A percentile compares a stretch with the other conserved stretches of the same genome.
phyloP scores from a whole-genome alignment of 371 early-diverging fungal genomes.

The Saksenaea vasiformis region DNA sequence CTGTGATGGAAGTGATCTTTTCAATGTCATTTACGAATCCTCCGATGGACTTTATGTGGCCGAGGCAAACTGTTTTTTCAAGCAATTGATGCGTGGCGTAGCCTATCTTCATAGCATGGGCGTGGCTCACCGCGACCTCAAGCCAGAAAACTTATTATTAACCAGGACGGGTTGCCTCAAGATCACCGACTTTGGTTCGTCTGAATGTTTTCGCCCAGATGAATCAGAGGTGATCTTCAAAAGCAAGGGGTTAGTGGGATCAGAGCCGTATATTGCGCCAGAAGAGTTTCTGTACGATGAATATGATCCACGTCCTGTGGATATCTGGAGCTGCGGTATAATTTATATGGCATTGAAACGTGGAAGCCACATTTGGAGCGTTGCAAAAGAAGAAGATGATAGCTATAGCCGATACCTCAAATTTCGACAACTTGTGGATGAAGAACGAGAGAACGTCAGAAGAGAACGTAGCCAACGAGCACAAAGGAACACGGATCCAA shows the following conservation, averaged over 20 bases:
- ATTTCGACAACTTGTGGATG: conserved; percentile 40
- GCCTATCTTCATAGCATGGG: conserved; percentile 56
- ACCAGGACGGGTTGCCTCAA: conserved; percentile 80
- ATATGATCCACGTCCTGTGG: conserved; percentile 42
- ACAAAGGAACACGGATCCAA: conserved; percentile 14
- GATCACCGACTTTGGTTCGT: conserved; percentile 85
- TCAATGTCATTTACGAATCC: conserved; percentile 51
- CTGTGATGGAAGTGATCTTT: conserved; percentile 68
- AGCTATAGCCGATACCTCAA: conserved; percentile 37
- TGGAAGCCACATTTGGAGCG: conserved; percentile 46
- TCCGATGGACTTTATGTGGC: conserved; percentile 66
- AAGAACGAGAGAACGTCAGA: conserved; percentile 35
- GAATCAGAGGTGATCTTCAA: conserved; percentile 25
- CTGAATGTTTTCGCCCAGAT: conserved; percentile 43
- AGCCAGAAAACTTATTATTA: conserved; percentile 83
- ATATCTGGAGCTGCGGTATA: conserved; percentile 50
- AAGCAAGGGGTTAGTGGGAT: conserved; percentile 49
- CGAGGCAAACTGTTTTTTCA: conserved; percentile 57
- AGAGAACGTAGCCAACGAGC: conserved; percentile 12
- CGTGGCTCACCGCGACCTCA: conserved; percentile 66
- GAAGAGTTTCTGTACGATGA: conserved; percentile 36
- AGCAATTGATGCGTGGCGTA: conserved; percentile 59
- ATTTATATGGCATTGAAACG: conserved; percentile 48
- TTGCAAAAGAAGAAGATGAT: conserved; percentile 43
- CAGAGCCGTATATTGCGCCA: conserved; percentile 63